These are phyloP conservation scores for Kodamaea arcana DNA, from an alignment of 1,139 yeast species.

Conservation along the genomic window DNA sequence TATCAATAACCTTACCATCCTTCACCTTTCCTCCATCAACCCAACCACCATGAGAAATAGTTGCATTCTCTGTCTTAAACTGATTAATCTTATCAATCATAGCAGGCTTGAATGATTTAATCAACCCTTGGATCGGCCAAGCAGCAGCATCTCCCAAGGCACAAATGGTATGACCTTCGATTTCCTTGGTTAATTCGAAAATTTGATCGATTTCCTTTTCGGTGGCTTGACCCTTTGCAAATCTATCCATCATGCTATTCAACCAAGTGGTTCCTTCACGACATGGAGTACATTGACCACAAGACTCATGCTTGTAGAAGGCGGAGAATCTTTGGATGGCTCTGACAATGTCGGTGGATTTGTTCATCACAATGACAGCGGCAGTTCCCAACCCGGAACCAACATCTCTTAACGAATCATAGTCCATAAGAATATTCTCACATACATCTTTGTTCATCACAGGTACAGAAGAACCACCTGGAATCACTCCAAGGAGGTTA, in stretches of 20 bases:
- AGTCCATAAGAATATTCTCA: constrained; percentile 74
- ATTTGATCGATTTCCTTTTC: constrained; percentile 79
- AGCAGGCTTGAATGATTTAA: constrained; percentile 76
- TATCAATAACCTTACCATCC: constrained; percentile 64
- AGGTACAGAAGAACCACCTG: constrained; percentile 88
- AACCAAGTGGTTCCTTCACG: constrained; percentile 92
- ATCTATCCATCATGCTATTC: constrained; percentile 77
- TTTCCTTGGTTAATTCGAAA: constrained; percentile 74
- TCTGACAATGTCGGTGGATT: constrained; percentile 75
- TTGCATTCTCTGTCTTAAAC: constrained; percentile 41
- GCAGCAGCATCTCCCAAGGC: constrained; percentile 92
- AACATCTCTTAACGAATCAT: constrained; percentile 76
- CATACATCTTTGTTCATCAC: constrained; percentile 65
- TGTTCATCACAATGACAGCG: constrained; percentile 86
- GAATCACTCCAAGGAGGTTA: constrained; percentile 77
- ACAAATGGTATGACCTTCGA: constrained; percentile 88
- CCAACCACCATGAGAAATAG: constrained; percentile 76
- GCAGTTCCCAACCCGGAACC: constrained; percentile 91
- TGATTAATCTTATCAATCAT: constrained; percentile 68
- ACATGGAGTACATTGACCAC: constrained; percentile 94
- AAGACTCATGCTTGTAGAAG: constrained; percentile 85
- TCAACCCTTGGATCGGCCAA: constrained; percentile 88
- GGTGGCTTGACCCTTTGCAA: constrained; percentile 72
- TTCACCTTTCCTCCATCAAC: constrained; percentile 54
- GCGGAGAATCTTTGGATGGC: constrained; percentile 81